These are phyloP conservation scores for Cochlearia excelsa DNA, from an alignment of 345 rosid species.

Conservation along the genomic window DNA sequence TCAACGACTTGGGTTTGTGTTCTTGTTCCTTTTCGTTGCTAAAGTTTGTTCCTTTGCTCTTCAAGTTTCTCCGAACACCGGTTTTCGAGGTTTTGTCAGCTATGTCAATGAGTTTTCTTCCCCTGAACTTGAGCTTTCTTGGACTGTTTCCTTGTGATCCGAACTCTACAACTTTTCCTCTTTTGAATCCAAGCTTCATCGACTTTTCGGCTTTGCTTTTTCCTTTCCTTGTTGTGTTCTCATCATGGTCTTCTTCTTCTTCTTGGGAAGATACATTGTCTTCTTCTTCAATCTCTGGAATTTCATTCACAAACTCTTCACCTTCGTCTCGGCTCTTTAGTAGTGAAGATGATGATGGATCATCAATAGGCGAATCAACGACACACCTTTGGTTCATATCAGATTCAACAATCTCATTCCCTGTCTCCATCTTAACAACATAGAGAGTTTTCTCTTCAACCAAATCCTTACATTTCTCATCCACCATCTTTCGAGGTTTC, in stretches of 20 bases:
- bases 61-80: conserved; percentile 41
- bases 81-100: conserved; percentile 40
- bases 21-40: conserved; percentile 20
- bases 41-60: conserved; percentile 38
- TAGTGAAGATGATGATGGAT: conserved; percentile 16
- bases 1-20: conserved; percentile 24
- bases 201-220: conserved; percentile 37
- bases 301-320: conserved; percentile 37
- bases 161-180: conserved; percentile 57
- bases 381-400: conserved; percentile 44
- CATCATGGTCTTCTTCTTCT: conserved; percentile 24
- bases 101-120: conserved; percentile 42
- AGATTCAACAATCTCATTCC: conserved; percentile 43
- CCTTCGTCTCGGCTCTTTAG: conserved; percentile 41
- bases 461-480: conserved; percentile 30
- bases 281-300: conserved; percentile 24
- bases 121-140: conserved; percentile 66
- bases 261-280: conserved; percentile 46
- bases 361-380: conserved; percentile 35
- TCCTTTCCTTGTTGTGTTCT: conserved; percentile 25
- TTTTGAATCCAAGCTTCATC: conserved; percentile 53
- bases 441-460: conserved; percentile 63
- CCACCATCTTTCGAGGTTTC: conserved; percentile 18
- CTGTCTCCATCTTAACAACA: conserved; percentile 58
- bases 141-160: conserved; percentile 50